Base-by-base conservation (phyloP, 169 alveolate genomes). In the Perkinsus olseni region DNA sequence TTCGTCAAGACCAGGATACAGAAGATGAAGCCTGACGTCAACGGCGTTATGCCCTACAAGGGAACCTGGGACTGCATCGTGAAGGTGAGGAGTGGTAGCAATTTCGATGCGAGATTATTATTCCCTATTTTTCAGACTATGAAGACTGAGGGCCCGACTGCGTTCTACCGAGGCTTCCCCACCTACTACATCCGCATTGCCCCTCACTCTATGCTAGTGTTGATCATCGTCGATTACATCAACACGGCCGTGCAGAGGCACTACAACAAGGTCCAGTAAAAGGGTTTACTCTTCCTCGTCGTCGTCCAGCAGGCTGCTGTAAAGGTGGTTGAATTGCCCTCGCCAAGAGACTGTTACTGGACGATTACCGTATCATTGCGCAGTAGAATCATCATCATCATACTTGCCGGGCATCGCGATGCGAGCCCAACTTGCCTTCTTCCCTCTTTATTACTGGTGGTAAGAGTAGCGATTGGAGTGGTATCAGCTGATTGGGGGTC, bases 131-230 rank as follows among this genome's bases (percentile, higher is more conserved):
- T 94, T 51, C 95, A 97, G 92, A 96, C 97, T 74, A 96, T 97
- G 74, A 94, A 94, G 93, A 94, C 95, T 92, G 99, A 98, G 62
- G 99, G 99, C 0, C 93, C 98, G 20, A 45, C 93, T 48, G 98
- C 98, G 51, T 97, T 98, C 93, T 98, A 98, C 96, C 97, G 98
- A 38, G 99, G 99, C 39, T 98, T 98, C 95, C 96, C 98, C 74
- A 98, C 99, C 24, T 99, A 97, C 95, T 97, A 98, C 94, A 96
- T 97, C 38, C 98, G 99, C 91, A 97, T 98, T 31, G 99, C 99
- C 13, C 99, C 99, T 0, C 99, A 99, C 93, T 98, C 98, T 17
- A 97, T 98, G 97, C 96, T 99, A 45, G 98, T 99, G 0, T 95
- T 98, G 74, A 96, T 98, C 21, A 92, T 97, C 51, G 93, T 97